These are phyloP conservation scores for Melocanna baccifera DNA, from an alignment of 176 grass and related monocot genomes.

Conservation along the genomic window DNA sequence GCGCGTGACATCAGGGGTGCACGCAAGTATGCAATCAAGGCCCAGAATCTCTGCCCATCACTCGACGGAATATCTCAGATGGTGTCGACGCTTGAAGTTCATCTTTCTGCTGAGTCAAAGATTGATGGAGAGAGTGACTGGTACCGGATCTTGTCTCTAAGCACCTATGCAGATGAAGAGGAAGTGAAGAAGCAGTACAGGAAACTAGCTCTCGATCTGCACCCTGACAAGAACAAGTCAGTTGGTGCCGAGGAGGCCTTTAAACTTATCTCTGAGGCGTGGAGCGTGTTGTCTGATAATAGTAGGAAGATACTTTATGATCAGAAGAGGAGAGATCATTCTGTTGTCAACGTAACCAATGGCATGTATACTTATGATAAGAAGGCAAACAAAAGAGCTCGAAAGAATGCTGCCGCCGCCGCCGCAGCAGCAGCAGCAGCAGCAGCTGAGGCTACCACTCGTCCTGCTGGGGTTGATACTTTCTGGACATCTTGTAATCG, in stretches of 20 bases:
- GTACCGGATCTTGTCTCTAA: conserved; percentile 77
- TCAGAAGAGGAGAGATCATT: conserved; percentile 70
- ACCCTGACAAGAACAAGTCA: conserved; percentile 95
- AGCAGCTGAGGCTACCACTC: conserved; percentile 41
- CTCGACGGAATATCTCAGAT: conserved; percentile 90
- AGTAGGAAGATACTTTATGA: conserved; percentile 64
- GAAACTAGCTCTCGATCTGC: conserved; percentile 73
- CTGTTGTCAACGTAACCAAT: conserved; percentile 49
- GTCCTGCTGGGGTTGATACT: conserved; percentile 47
- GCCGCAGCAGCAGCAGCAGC: background rate
- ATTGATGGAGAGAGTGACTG: conserved; percentile 80
- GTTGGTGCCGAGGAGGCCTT: conserved; percentile 78
- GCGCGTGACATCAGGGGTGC: conserved; percentile 58
- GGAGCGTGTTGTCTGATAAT: conserved; percentile 84
- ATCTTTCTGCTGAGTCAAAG: conserved; percentile 74
- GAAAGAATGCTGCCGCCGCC: conserved; percentile 35
- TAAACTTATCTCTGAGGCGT: conserved; percentile 85
- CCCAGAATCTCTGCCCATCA: conserved; percentile 64
- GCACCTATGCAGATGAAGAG: conserved; percentile 71
- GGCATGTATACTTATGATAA: conserved; percentile 61
- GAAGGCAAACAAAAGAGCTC: conserved; percentile 66
- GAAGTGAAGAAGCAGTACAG: conserved; percentile 90
- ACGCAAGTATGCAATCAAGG: conserved; percentile 76
- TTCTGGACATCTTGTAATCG: conserved; percentile 93
- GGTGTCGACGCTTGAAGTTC: conserved; percentile 75